Evolutionary conservation across 345 rosid genomes (phyloP).

Genomic region (Mangifera indica): DNA sequence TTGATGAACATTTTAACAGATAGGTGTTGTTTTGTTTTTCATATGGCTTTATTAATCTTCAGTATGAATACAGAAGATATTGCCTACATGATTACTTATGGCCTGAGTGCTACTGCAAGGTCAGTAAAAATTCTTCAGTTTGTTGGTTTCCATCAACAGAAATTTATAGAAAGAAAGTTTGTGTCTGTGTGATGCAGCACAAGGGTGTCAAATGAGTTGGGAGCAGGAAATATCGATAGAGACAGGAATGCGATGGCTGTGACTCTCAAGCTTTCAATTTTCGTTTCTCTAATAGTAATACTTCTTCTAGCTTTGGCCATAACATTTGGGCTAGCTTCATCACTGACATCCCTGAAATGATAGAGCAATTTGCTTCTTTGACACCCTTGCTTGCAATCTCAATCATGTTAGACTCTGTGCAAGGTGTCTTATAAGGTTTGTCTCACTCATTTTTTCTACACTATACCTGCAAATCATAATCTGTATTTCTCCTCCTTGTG

Average conservation of each 20-base stretch:
- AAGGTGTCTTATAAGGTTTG: neutral
- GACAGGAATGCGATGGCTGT: conserved; percentile 50
- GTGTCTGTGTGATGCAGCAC: neutral
- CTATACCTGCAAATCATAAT: too few relatives aligned
- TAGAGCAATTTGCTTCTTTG: conserved; percentile 46
- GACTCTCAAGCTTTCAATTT: neutral
- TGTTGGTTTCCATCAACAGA: too few relatives aligned
- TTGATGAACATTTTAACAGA: neutral
- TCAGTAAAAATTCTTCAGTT: neutral
- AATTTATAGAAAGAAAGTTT: too few relatives aligned
- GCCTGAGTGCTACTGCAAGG: neutral
- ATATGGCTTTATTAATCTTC: neutral
- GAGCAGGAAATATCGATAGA: conserved; percentile 31
- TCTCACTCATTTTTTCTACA: neutral
- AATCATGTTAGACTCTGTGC: neutral
- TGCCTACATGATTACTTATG: neutral
- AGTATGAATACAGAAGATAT: neutral
- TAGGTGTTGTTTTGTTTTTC: neutral
- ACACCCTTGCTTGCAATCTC: conserved; percentile 48
- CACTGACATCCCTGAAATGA: conserved; percentile 39
- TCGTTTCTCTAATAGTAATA: neutral
- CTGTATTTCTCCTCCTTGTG: neutral
- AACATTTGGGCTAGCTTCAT: conserved; percentile 56
- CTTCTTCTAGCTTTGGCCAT: conserved; percentile 41
- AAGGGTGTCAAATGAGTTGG: conserved; percentile 55